Evolutionary conservation across 345 rosid species (phyloP).

Genomic region (Gossypium anomalum): DNA sequence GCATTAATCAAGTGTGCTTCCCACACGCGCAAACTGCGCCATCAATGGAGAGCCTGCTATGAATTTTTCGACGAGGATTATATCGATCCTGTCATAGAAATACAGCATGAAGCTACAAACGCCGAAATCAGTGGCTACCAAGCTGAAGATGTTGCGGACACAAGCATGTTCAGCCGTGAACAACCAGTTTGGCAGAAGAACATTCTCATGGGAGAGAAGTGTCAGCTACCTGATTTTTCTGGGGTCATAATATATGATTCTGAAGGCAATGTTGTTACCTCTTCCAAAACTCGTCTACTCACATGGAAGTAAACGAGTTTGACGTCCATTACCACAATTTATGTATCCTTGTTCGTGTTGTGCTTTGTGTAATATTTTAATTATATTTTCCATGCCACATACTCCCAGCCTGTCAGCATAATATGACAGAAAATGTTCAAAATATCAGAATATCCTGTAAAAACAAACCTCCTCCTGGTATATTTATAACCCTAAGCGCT

Average conservation of each 20-base stretch:
- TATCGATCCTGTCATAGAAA: conserved; percentile 42
- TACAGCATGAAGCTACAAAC: conserved; percentile 27
- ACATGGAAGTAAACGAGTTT: conserved; percentile 53
- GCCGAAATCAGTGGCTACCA: conserved; percentile 17
- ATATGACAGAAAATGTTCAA: not conserved
- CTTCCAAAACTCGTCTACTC: conserved; percentile 46
- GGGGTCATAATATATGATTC: conserved; percentile 79
- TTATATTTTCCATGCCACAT: too few species aligned
- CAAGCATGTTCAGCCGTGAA: conserved; percentile 32
- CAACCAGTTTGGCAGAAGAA: conserved; percentile 78
- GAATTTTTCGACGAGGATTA: conserved; percentile 35
- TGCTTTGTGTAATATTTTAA: too few species aligned
- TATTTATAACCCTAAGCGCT: not conserved
- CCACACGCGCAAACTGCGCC: conserved; percentile 41
- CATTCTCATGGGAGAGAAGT: conserved; percentile 90
- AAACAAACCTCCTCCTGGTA: not conserved
- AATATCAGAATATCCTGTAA: not conserved
- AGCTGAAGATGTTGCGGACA: conserved; percentile 10
- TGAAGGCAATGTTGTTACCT: conserved; percentile 53
- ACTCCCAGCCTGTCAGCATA: too few species aligned
- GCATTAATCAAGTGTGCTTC: conserved; percentile 57
- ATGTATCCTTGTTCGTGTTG: too few species aligned
- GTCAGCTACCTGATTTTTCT: conserved; percentile 83
- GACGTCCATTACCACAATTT: too few species aligned
- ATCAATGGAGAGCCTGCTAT: conserved; percentile 48